phyloP scores from a whole-genome alignment of 352 stramenopile species.

The Aphanomyces invadans region DNA sequence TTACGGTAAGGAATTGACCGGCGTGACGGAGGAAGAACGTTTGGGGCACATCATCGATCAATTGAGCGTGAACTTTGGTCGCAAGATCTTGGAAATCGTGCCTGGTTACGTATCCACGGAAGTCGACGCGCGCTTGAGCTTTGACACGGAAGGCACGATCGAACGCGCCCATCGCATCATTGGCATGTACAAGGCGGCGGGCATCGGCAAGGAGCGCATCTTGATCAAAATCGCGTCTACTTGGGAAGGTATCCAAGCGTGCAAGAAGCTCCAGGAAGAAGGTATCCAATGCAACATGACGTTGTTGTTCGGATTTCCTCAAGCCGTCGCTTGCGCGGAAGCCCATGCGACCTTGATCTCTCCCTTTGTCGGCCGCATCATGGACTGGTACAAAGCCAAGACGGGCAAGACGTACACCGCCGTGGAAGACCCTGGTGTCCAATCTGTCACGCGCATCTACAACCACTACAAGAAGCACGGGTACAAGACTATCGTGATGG shows the following conservation, averaged over 20 bases:
- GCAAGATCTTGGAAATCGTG: conserved; percentile 95
- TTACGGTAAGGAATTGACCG: conserved; percentile 79
- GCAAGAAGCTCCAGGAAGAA: conserved; percentile 93
- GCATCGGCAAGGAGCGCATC: conserved; percentile 93
- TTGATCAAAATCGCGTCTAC: conserved; percentile 98
- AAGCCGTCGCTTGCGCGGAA: conserved; percentile 94
- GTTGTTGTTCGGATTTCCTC: conserved; percentile 96
- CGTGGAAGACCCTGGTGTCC: conserved; percentile 95
- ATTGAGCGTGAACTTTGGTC: conserved; percentile 96
- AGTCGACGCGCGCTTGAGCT: conserved; percentile 96
- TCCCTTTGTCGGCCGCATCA: conserved; percentile 93
- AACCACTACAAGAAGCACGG: conserved; percentile 98
- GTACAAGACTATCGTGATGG: conserved; percentile 95
- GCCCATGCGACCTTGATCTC: conserved; percentile 94
- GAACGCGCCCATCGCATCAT: conserved; percentile 93
- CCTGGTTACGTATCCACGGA: conserved; percentile 98
- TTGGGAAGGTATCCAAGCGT: conserved; percentile 97
- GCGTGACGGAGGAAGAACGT: conserved; percentile 72
- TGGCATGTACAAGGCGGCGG: conserved; percentile 93
- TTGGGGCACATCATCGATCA: conserved; percentile 95
- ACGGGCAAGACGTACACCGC: conserved; percentile 89
- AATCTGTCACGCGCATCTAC: conserved; percentile 96
- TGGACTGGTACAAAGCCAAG: conserved; percentile 97
- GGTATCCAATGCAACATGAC: conserved; percentile 99
- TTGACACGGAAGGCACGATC: conserved; percentile 92